These are phyloP conservation scores for Drosera spatulata DNA, from an alignment of 179 eudicot genomes.

Conservation along the genomic window DNA sequence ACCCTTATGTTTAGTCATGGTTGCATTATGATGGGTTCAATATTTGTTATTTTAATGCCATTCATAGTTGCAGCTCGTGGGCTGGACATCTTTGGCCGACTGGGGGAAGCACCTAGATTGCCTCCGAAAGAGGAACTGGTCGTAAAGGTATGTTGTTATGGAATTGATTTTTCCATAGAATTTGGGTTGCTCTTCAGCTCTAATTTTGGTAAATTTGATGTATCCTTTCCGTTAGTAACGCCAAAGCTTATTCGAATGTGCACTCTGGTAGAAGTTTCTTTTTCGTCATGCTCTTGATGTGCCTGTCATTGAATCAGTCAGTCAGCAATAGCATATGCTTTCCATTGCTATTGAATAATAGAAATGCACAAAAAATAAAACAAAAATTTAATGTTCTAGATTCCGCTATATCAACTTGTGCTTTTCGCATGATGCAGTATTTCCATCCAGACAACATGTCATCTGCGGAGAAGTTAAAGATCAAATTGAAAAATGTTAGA, in stretches of 20 bases:
- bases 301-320: too few species aligned
- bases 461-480: slow-evolving; percentile 71
- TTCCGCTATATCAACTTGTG: background rate
- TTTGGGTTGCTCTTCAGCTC: background rate
- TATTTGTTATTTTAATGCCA: background rate
- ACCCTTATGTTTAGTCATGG: too few species aligned
- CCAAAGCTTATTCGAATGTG: too few species aligned
- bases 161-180: background rate
- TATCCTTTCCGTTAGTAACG: too few species aligned
- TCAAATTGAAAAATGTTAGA: slow-evolving; percentile 63
- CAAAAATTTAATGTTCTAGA: background rate
- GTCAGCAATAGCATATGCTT: background rate
- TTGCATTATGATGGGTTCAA: too few species aligned
- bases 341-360: background rate
- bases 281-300: too few species aligned
- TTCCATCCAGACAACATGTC: slow-evolving; percentile 98
- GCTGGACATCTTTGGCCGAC: slow-evolving; percentile 19
- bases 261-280: too few species aligned
- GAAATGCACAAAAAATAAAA: too few species aligned
- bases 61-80: slow-evolving; percentile 30
- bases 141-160: slow-evolving; percentile 54
- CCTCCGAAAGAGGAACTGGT: slow-evolving; percentile 75
- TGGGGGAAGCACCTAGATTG: slow-evolving; percentile 26
- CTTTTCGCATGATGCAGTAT: slow-evolving; percentile 44
- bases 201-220: background rate